These are phyloP conservation scores for Porphyrellus cyaneotinctus DNA, from an alignment of 768 basidiomycete species.

Conservation along the genomic window DNA sequence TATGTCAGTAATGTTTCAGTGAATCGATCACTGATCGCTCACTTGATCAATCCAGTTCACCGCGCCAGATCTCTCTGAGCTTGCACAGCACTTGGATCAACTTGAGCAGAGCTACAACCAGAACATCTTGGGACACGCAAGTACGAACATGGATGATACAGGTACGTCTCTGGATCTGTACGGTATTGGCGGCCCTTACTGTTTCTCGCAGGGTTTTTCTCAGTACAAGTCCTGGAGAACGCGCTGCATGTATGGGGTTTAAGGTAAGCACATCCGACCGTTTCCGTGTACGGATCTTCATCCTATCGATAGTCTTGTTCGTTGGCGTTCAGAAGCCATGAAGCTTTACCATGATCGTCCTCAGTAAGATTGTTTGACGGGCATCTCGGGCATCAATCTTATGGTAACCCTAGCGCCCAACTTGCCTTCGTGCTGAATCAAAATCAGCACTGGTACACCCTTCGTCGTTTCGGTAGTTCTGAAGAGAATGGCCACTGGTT, in stretches of 20 bases:
- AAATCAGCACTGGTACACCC: slow-evolving; percentile 85
- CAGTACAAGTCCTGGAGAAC: slow-evolving; percentile 81
- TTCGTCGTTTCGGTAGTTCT: slow-evolving; percentile 70
- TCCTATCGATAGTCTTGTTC: slow-evolving; percentile 47
- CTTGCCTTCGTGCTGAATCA: slow-evolving; percentile 86
- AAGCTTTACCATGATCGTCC: slow-evolving; percentile 68
- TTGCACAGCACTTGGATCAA: slow-evolving; percentile 64
- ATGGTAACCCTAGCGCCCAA: slow-evolving; percentile 52
- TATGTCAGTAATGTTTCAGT: slow-evolving; percentile 39
- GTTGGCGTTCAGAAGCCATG: slow-evolving; percentile 86
- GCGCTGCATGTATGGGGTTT: slow-evolving; percentile 84
- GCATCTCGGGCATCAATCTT: slow-evolving; percentile 4
- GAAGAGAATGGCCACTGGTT: slow-evolving; percentile 70
- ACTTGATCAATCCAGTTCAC: slow-evolving; percentile 52
- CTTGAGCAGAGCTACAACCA: slow-evolving; percentile 61
- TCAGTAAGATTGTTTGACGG: slow-evolving; percentile 49
- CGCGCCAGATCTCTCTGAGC: slow-evolving; percentile 71
- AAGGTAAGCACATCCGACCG: slow-evolving; percentile 44
- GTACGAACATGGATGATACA: slow-evolving; percentile 90
- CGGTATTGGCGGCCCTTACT: background rate
- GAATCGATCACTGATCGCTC: slow-evolving; percentile 2
- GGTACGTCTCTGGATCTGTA: slow-evolving; percentile 37
- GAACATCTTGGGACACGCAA: slow-evolving; percentile 39
- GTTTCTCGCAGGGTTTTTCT: slow-evolving; percentile 73
- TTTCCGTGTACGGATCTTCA: slow-evolving; percentile 4